A percentile compares a stretch with the other conserved stretches of the same genome.
Evolutionary conservation across 352 stramenopile species (phyloP).

Genomic region (Globisporangium emineosum): DNA sequence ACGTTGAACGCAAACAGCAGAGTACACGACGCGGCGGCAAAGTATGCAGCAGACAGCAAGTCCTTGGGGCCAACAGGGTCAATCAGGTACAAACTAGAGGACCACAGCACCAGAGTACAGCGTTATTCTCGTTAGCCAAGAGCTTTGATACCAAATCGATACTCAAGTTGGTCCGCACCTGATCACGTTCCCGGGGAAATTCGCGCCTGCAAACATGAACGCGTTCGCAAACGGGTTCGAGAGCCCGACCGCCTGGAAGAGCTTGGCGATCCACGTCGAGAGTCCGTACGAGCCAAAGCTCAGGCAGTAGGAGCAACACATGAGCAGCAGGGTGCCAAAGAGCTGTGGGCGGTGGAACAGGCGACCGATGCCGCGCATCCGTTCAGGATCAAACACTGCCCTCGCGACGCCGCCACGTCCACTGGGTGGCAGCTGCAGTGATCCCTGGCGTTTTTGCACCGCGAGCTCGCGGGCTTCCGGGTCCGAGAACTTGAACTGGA

Average conservation of each 20-base stretch:
- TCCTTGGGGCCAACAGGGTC: constrained; percentile 68
- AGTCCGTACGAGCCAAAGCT: constrained; percentile 92
- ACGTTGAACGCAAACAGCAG: constrained; percentile 81
- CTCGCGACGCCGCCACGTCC: constrained; percentile 52
- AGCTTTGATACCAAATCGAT: neutral
- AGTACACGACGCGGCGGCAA: constrained; percentile 57
- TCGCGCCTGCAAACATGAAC: constrained; percentile 89
- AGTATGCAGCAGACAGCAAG: constrained; percentile 65
- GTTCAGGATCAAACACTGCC: constrained; percentile 65
- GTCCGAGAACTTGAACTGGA: constrained; percentile 70
- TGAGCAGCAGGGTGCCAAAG: constrained; percentile 53
- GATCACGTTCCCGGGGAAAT: constrained; percentile 90
- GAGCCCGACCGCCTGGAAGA: constrained; percentile 88
- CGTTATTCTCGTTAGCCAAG: neutral
- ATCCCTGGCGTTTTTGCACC: neutral
- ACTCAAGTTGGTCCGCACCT: constrained; percentile 28
- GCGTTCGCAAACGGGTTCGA: constrained; percentile 91
- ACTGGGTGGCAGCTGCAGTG: neutral
- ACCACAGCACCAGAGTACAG: constrained; percentile 1
- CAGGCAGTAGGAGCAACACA: constrained; percentile 65
- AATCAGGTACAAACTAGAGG: constrained; percentile 56
- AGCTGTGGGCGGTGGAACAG: constrained; percentile 49
- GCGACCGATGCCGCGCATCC: constrained; percentile 35
- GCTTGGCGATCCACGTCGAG: constrained; percentile 92
- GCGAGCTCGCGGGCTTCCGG: constrained; percentile 25